Conservation (phyloP, 495 filamentous ascomycete genomes). For the Hypoxylon trugodes region DNA sequence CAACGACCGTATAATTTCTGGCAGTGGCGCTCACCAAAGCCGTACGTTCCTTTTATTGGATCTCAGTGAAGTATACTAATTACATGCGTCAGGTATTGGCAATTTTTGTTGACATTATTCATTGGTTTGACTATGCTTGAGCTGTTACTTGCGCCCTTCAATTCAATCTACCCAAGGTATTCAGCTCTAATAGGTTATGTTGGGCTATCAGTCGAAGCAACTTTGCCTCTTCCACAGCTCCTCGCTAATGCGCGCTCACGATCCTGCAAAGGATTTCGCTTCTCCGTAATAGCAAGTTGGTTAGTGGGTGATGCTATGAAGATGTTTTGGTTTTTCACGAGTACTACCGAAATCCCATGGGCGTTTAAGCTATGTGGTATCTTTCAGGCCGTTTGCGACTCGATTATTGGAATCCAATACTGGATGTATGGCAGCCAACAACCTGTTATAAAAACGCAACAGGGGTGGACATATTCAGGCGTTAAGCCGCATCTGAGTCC, state of each 20-base stretch:
- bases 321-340: constrained; percentile 90
- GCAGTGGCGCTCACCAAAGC: constrained; percentile 86
- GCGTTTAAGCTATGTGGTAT: constrained; percentile 92
- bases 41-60: constrained; percentile 59
- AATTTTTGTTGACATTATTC: constrained; percentile 79
- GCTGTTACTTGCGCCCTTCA: constrained; percentile 70
- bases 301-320: constrained; percentile 93
- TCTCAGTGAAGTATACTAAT: constrained; percentile 10
- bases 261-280: constrained; percentile 88
- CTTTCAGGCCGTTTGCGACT: constrained; percentile 89
- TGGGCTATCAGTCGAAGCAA: constrained; percentile 90
- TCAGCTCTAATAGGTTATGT: constrained; percentile 77
- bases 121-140: constrained; percentile 72
- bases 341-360: constrained; percentile 75
- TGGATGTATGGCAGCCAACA: constrained; percentile 76
- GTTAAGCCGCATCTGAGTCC: constrained; percentile 26
- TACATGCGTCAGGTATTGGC: constrained; percentile 75
- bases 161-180: constrained; percentile 68
- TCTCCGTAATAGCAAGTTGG: constrained; percentile 89
- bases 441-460: constrained; percentile 38
- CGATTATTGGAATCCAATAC: constrained; percentile 85
- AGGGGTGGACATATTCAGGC: constrained; percentile 34
- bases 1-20: constrained; percentile 88
- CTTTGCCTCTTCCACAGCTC: constrained; percentile 89
- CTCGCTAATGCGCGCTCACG: constrained; percentile 77